A percentile compares a stretch with the other conserved stretches of the same genome.
These are phyloP conservation scores for Trichophyton simii DNA, from an alignment of 2,329 filamentous ascomycete species.

Conservation along the genomic window DNA sequence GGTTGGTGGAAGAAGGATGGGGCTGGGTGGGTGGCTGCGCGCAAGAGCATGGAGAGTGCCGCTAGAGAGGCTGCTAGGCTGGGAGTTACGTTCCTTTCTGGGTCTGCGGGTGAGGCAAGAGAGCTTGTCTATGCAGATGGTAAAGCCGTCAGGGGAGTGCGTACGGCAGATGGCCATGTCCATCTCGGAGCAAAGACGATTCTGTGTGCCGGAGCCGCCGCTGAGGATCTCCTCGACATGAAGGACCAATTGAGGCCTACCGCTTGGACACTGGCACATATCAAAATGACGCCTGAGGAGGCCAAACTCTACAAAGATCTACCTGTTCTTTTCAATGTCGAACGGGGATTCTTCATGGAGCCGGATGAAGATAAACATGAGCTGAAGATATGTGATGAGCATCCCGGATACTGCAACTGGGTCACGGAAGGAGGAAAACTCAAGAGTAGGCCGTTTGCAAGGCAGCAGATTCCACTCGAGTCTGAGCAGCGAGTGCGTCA, in stretches of 20 bases:
- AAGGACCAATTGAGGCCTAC: constrained; percentile 42
- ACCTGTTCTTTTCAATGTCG: constrained; percentile 39
- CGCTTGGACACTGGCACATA: constrained; percentile 43
- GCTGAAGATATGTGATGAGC: constrained; percentile 38
- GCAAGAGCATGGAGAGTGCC: neutral
- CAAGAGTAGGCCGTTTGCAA: constrained; percentile 13
- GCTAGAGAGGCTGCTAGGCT: neutral
- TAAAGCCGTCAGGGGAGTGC: constrained; percentile 31
- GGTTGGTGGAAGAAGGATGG: neutral
- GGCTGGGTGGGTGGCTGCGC: neutral
- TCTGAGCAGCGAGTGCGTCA: constrained; percentile 36
- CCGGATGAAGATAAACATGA: constrained; percentile 30
- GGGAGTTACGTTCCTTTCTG: constrained; percentile 38
- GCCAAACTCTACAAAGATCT: constrained; percentile 34
- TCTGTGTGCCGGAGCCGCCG: constrained; percentile 39
- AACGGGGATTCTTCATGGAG: constrained; percentile 41
- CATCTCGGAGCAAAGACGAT: constrained; percentile 36
- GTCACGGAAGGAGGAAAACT: constrained; percentile 12
- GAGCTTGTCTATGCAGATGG: constrained; percentile 26
- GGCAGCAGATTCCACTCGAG: constrained; percentile 33
- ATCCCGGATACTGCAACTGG: constrained; percentile 45
- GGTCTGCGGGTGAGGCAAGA: constrained; percentile 28
- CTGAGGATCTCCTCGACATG: constrained; percentile 38
- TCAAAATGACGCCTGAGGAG: constrained; percentile 38
- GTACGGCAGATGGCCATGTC: constrained; percentile 30